Evolutionary conservation across 352 stramenopile species (phyloP).

Genomic region (Pythium sp.): DNA sequence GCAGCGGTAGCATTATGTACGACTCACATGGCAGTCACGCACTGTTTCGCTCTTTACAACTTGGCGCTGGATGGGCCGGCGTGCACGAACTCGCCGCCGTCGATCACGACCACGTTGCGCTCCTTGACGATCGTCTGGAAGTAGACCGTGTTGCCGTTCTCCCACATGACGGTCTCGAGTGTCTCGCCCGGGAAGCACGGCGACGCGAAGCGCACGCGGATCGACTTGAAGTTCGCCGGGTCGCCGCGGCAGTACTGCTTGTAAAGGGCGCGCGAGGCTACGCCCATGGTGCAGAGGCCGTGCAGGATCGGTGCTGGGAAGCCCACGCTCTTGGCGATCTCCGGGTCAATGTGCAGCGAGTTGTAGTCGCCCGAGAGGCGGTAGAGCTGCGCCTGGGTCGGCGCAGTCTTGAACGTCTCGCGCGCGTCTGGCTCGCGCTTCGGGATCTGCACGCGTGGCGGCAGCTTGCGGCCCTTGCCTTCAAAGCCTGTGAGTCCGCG

Average conservation of each 20-base stretch:
- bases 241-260: constrained; percentile 76
- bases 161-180: constrained; percentile 84
- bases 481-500: constrained; percentile 76
- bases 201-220: constrained; percentile 87
- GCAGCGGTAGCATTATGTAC: neutral
- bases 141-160: constrained; percentile 45
- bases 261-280: constrained; percentile 77
- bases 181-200: constrained; percentile 86
- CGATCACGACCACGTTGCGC: constrained; percentile 69
- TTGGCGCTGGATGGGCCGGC: constrained; percentile 10
- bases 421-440: constrained; percentile 62
- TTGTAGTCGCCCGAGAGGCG: constrained; percentile 95
- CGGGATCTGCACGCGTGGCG: constrained; percentile 71
- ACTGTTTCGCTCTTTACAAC: constrained; percentile 1
- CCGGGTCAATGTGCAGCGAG: constrained; percentile 90
- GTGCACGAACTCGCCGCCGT: constrained; percentile 79
- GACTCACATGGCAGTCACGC: neutral
- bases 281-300: constrained; percentile 92
- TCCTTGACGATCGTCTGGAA: constrained; percentile 81
- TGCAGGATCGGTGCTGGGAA: constrained; percentile 92
- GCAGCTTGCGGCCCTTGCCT: constrained; percentile 60
- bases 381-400: constrained; percentile 89
- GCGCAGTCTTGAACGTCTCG: constrained; percentile 64
- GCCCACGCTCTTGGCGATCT: constrained; percentile 67
- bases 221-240: constrained; percentile 70